These are phyloP conservation scores for Quercus cerris DNA, from an alignment of 306 rosid genomes.

Conservation along the genomic window DNA sequence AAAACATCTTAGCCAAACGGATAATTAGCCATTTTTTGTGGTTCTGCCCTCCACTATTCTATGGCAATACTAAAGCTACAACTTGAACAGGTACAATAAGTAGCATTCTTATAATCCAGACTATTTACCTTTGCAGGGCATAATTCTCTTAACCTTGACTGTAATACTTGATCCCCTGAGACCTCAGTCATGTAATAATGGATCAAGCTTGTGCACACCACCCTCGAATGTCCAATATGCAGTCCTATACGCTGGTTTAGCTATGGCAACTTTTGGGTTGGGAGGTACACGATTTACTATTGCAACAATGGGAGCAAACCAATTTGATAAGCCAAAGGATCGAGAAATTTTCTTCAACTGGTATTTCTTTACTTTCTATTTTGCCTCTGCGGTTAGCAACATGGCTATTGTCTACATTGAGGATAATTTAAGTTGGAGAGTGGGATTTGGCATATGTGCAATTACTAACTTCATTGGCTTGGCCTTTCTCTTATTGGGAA, in stretches of 20 bases:
- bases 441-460: constrained; percentile 15
- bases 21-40: too few relatives aligned
- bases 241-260: constrained; percentile 1
- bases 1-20: too few relatives aligned
- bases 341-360: constrained; percentile 32
- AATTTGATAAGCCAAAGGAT: constrained; percentile 10
- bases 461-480: constrained; percentile 2
- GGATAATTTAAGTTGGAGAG: constrained; percentile 16
- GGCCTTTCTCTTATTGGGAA: constrained; percentile 5
- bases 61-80: too few relatives aligned
- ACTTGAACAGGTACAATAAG: too few relatives aligned
- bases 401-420: constrained; percentile 23
- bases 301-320: constrained; percentile 31
- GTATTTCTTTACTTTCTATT: constrained; percentile 16
- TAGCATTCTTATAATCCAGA: not conserved
- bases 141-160: constrained; percentile 8
- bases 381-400: not conserved
- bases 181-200: constrained; percentile 14
- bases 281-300: constrained; percentile 25
- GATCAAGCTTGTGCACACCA: constrained; percentile 9
- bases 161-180: constrained; percentile 13
- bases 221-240: constrained; percentile 7
- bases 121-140: constrained; percentile 11
- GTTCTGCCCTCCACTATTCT: too few relatives aligned
- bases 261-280: constrained; percentile 2